Percentiles rank a stretch among this genome's conserved stretches.
Conservation (phyloP, 2,329 filamentous ascomycete species). For the Cladosporium sp. region DNA sequence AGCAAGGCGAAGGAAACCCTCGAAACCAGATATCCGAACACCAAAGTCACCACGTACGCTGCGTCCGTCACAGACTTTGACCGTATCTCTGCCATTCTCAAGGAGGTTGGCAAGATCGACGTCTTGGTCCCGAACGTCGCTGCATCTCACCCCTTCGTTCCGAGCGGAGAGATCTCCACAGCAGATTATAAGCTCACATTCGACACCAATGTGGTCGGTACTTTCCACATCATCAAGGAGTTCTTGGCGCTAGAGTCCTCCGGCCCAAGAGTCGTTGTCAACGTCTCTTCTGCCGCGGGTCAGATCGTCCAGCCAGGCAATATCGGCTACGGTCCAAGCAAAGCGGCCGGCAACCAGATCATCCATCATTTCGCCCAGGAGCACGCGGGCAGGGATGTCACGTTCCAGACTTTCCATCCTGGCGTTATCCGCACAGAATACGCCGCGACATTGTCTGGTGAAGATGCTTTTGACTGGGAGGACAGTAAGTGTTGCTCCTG, state of each 20-base stretch:
- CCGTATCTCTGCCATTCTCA: conserved; percentile 34
- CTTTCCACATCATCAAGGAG: conserved; percentile 37
- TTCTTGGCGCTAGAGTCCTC: conserved; percentile 40
- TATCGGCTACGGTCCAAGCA: conserved; percentile 12
- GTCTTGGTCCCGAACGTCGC: conserved; percentile 44
- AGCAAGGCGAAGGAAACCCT: conserved; percentile 40
- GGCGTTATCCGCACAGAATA: conserved; percentile 7
- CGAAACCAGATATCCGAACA: conserved; percentile 34
- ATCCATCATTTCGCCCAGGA: conserved; percentile 14
- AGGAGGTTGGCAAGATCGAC: conserved; percentile 38
- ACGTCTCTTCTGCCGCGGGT: conserved; percentile 38
- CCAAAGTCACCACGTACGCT: conserved; percentile 37
- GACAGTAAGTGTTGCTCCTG: conserved; percentile 2
- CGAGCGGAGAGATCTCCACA: conserved; percentile 34
- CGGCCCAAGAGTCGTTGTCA: conserved; percentile 33
- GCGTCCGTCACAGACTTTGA: conserved; percentile 30
- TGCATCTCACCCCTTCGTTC: conserved; percentile 31
- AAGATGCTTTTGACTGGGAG: not conserved
- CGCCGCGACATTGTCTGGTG: not conserved
- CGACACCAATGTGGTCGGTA: conserved; percentile 38
- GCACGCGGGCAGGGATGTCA: not conserved
- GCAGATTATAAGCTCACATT: conserved; percentile 38
- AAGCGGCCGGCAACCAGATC: conserved; percentile 11
- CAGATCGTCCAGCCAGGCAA: conserved; percentile 30
- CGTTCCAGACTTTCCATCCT: conserved; percentile 10